These are phyloP conservation scores for Salix dunnii DNA, from an alignment of 345 rosid species.

Conservation along the genomic window DNA sequence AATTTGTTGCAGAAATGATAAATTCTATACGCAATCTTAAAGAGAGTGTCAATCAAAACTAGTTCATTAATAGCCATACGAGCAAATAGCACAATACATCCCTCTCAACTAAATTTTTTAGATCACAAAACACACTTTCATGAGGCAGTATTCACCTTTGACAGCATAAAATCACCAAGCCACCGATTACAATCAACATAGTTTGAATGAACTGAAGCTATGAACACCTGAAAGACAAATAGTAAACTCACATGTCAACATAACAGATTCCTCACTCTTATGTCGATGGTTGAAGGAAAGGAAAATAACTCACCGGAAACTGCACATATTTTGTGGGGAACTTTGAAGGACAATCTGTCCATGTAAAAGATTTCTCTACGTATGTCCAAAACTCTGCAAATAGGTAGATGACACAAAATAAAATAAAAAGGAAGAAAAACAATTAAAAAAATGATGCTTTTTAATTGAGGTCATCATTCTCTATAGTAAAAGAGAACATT, in stretches of 20 bases:
- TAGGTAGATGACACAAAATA: slow-evolving; percentile 7
- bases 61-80: not conserved
- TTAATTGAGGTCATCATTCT: no score
- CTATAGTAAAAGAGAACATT: no score
- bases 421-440: not conserved
- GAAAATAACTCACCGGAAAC: slow-evolving; percentile 66
- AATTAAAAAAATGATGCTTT: not conserved
- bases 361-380: slow-evolving; percentile 92
- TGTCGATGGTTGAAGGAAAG: slow-evolving; percentile 6
- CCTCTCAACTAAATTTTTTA: not conserved
- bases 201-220: slow-evolving; percentile 91
- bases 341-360: slow-evolving; percentile 87
- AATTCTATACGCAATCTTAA: not conserved
- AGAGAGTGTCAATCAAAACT: not conserved
- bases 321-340: slow-evolving; percentile 93
- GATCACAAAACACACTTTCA: not conserved
- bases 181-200: slow-evolving; percentile 93
- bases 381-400: slow-evolving; percentile 87
- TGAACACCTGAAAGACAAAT: slow-evolving; percentile 59
- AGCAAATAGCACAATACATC: not conserved
- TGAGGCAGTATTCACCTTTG: slow-evolving; percentile 55
- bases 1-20: not conserved
- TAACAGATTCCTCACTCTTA: not conserved
- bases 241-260: slow-evolving; percentile 5
- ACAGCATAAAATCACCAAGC: slow-evolving; percentile 90